These are phyloP conservation scores for Salvia sclarea DNA, from an alignment of 305 asterid species.

Conservation along the genomic window DNA sequence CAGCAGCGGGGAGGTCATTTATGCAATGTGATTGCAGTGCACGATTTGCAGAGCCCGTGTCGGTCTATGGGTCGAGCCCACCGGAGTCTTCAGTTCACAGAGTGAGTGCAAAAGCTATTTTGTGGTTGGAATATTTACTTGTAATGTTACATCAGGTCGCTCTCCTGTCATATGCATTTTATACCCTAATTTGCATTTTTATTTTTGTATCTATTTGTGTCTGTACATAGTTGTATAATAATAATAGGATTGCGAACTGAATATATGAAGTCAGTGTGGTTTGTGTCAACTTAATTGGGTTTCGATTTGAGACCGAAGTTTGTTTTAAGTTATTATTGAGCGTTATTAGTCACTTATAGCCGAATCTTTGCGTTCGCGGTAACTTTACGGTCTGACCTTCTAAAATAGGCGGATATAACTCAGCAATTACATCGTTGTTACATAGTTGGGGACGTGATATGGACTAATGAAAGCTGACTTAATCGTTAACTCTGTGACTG, in stretches of 20 bases:
- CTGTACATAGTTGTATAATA: no score
- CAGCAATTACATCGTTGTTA: no score
- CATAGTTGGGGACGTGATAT: no score
- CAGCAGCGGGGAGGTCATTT: slow-evolving; percentile 95
- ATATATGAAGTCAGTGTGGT: not conserved
- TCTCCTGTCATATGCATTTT: not conserved
- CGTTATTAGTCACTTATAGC: no score
- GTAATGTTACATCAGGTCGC: not conserved
- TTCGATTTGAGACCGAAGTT: not conserved
- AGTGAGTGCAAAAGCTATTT: not conserved
- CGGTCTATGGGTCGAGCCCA: not conserved
- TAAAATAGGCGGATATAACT: no score
- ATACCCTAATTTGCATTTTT: not conserved
- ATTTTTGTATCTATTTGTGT: not conserved
- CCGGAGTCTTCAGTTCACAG: not conserved
- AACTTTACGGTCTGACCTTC: no score
- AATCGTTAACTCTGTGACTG: no score
- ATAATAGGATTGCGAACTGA: no score
- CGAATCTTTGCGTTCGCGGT: no score
- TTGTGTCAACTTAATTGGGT: not conserved
- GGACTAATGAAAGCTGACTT: no score
- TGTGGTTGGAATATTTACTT: not conserved
- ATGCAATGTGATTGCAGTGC: slow-evolving; percentile 59
- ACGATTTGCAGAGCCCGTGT: not conserved
- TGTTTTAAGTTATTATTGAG: no score